Evolutionary conservation across 306 rosid species (phyloP), one percentile per base, ranked within the genome.

Genomic region (Cicer cuneatum): DNA sequence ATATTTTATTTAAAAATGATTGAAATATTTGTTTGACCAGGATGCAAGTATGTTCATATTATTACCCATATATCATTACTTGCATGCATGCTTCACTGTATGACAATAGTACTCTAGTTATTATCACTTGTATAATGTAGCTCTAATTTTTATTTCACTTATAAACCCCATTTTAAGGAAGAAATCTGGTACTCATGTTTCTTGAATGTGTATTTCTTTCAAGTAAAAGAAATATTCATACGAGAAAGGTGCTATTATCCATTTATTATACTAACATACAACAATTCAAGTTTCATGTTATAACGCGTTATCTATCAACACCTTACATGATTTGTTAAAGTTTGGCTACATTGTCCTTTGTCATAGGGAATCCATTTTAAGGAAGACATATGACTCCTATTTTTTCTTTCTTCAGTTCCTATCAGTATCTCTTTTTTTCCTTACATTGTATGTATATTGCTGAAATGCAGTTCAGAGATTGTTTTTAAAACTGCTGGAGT

Each of bases 401-500:
- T 6, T 81, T 24, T 65, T 40, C 10, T 29, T 24, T 57, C 40
- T 33, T 11, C 48, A 16, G 14, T 67, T 77, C 71, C 74, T 49
- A 49, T 66, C 10, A 12, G 61, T n/a, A 3, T 67, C 21, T 35
- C 12, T 19, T 66, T 60, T 47, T 24, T 66, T 66, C 4, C 13
- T 56, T 33, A 59, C 57, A 41, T n/a, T 78, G 73, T 77, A 41
- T 68, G 16, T 54, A 24, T 45, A 70, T 76, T 46, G 60, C 14
- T 57, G 24, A 33, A 60, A 70, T 29, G 59, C 88, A 90, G 98
- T 35, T 83, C 98, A 16, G 83, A 84, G 73, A 89, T 93, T 86
- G 69, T 87, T 76, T 93, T 90, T 66, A 93, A 93, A 85, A 93
- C 96, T 76, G 96, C 98, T 80, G 98, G 96, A 77, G 96, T 93